Base-by-base conservation (phyloP, 1,284 basidiomycete genomes). In the Pyrrhoderma noxium region DNA sequence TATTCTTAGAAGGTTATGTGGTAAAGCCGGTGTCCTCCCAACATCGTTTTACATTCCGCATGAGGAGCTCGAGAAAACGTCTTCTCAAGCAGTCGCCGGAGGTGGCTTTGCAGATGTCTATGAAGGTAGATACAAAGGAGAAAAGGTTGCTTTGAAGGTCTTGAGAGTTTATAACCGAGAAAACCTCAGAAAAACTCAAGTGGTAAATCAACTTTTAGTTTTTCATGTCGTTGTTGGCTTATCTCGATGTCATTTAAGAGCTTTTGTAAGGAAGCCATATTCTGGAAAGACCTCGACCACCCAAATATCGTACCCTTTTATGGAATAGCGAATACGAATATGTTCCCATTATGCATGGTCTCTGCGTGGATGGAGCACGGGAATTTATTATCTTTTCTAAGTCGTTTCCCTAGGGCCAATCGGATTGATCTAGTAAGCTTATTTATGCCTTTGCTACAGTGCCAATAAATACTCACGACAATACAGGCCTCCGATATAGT, bases 81-180 rank as follows among this genome's bases (percentile, higher is more conserved):
- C 38, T 14, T 14, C 38, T 40, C 21, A 16, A 16, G 16, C 53
- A 3, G 36, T 54, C 34, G 36, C 27, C 8, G 53, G 53, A n/a
- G 53, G 48, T 4, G 52, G 52, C 2, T 54, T 50, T 37, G 47
- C 52, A 4, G 52, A 54, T 34, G 52, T 54, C 14, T 54, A 39
- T 23, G 25, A 42, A 38, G 53, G 53, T 22, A 23, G 18, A 16
- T 25, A 38, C 35, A 19, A 36, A 3, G 42, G 19, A 3, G 18
- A 42, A 35, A 22, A n/a, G 23, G 53, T 54, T 22, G 53, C 53
- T 21, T n/a, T 54, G 35, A 54, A 54, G 38, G 53, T 54, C 14
- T 19, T 51, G 9, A 14, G 48, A 19, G 39, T 53, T 3, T 53
- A 47, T 42, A 38, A 39, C 13, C 19, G 14, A 8, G 38, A 23